Evolutionary conservation across 2,329 filamentous ascomycete species (phyloP), one percentile per base, ranked within the genome.

Genomic region (Apiospora arundinis): DNA sequence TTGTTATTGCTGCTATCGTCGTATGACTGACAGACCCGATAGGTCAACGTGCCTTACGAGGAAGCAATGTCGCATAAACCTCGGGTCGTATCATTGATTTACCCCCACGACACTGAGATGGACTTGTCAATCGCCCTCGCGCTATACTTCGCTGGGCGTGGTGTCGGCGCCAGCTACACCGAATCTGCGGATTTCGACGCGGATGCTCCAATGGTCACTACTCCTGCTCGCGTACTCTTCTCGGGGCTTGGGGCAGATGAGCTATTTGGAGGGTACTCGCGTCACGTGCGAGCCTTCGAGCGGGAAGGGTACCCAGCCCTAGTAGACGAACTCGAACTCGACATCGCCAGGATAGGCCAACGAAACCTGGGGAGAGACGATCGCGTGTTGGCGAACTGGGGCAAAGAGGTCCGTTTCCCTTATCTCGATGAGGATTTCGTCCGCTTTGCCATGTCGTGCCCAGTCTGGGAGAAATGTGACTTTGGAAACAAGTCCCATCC

Each of bases 101-200:
- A 92, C 75, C 96, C 96, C 0, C 96, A 99, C 81, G 95, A 97
- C 75, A 99, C 96, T 0, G 96, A 99, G 82, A 99, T 99, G 96
- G 96, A 99, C 77, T 86, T 99, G 0, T 99, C 96, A 4, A 99
- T 99, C 76, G 93, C 93, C 0, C 92, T 89, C 76, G 96, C 96
- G 0, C 86, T 99, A n/a, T 98, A 98, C 81, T 99, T 99, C 83
- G 95, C 96, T 7, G 92, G 95, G 0, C 89, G 94, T 49, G 95
- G 95, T 0, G 80, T 83, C 68, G 94, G 92, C 0, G 74, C 80
- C 23, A 83, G 86, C 49, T 83, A 83, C 70, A 78, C 74, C 16
- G 71, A 75, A 45, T 72, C 77, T 37, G 71, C 76, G n/a, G 75
- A 80, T 3, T 76, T 74, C 74, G 72, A 74, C 60, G 72, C 74